Base-by-base conservation (phyloP, 2,329 filamentous ascomycete species). In the Colletotrichum karsti region DNA sequence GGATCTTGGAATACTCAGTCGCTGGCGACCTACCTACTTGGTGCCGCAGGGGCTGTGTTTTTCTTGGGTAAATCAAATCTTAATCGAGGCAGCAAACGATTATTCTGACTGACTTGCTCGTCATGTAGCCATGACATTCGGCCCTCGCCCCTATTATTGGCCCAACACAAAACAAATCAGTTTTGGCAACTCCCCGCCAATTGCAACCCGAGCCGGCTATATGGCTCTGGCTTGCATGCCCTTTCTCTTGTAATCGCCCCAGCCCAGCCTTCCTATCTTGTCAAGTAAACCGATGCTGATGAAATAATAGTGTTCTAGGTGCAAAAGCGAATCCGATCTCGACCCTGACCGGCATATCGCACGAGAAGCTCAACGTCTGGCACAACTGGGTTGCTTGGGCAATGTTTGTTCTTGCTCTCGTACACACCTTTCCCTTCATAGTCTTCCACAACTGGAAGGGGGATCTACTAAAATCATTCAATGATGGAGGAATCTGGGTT, bases 401-500 rank as follows among this genome's bases (percentile, higher is more conserved):
- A 33, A 87, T 89, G 79, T 88, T 89, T 63, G 77, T 85, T 18
- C 78, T 89, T 1, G 85, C 86, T 0, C 76, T 90, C 4, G 71
- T 90, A 6, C 88, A 90, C 72, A 89, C 87, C 0, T 89, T 90
- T 55, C 88, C 88, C 0, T 90, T 88, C 71, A 84, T 90, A 63
- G 77, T 90, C 1, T 86, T 81, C 69, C 80, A 88, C 69, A 79
- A 84, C 22, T 74, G 77, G 65, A 81, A 80, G 42, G 83, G 84
- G 4, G 82, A 86, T 46, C 85, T 89, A 80, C 77, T 79, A 8
- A 73, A 72, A 37, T 71, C 82, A 63, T 88, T 83, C 76, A 78
- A 80, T 30, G 81, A 78, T 0, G 79, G 77, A 26, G 73, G 86
- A 0, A 76, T 81, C 20, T 90, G 88, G 74, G 85, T 85, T 82